Evolutionary conservation across 2,329 filamentous ascomycete species (phyloP).

Genomic region (Stachybotrys chlorohalonatus): DNA sequence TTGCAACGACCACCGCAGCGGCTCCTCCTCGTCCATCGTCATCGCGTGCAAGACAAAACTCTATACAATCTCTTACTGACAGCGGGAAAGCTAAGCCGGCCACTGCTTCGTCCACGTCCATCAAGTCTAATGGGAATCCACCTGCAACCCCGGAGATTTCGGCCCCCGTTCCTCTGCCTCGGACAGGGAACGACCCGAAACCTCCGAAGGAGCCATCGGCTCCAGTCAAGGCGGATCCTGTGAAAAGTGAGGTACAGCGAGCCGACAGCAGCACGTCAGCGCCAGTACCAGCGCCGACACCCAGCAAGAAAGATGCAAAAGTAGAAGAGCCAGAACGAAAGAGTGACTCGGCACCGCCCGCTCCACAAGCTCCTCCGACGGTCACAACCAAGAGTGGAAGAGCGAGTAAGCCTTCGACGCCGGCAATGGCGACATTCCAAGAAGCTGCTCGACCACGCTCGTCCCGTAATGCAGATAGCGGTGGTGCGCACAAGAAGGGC

Average conservation of each 20-base stretch:
- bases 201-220: conserved; percentile 36
- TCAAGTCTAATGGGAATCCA: conserved; percentile 46
- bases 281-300: conserved; percentile 15
- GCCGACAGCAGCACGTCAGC: conserved; percentile 11
- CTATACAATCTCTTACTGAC: conserved; percentile 51
- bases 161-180: conserved; percentile 17
- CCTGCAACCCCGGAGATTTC: conserved; percentile 27
- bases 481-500: conserved; percentile 42
- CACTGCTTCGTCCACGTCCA: conserved; percentile 47
- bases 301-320: conserved; percentile 34
- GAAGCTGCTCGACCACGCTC: conserved; percentile 43
- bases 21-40: conserved; percentile 52
- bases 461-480: conserved; percentile 35
- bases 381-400: conserved; percentile 58
- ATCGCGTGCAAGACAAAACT: conserved; percentile 68
- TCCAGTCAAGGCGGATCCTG: conserved; percentile 19
- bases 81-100: conserved; percentile 40
- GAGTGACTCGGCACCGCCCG: conserved; percentile 36
- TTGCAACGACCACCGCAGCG: conserved; percentile 7
- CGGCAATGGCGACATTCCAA: conserved; percentile 49
- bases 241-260: conserved; percentile 24
- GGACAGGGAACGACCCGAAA: conserved; percentile 35
- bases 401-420: conserved; percentile 59
- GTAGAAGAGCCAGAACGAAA: conserved; percentile 25
- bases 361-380: conserved; percentile 27